Base-by-base conservation (phyloP, 371 early-diverging fungal genomes). In the Amoeboaphelidium protococcarum region DNA sequence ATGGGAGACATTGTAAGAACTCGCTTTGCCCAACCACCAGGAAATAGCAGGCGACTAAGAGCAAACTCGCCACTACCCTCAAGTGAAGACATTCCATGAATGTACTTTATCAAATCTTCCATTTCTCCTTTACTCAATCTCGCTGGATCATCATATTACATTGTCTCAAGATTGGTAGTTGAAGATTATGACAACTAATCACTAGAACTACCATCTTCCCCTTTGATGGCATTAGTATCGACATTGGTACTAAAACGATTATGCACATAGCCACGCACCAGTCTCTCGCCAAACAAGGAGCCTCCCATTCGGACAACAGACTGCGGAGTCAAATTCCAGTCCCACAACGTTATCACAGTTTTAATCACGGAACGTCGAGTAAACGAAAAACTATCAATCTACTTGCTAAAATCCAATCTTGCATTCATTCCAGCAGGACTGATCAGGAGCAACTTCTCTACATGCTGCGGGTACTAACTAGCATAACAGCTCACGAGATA, bases 401-500 rank as follows among this genome's bases (percentile, higher is more conserved):
- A 31, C 16, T 31, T 16, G 6, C 16, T 16, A 10, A 6, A 10
- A 16, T 16, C 16, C 37, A 31, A 31, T 31, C 16, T 31, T 16
- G 16, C 16, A 31, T 48, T 49, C 23, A 52, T 26, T 25, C 51
- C 71, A 58, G 66, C 78, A 41, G 95, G 95, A 23, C 84, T 84
- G 2, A 82, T 74, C 12, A 94, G 68, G 25, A 90, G 69, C 31
- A 94, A 66, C 52, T 79, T 78, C 48, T 82, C 80, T n/a, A 94
- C 87, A 13, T 73, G 68, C 41, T 78, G 61, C 1, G 90, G 87
- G 53, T 88, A 78, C 53, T 76, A 77, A 23, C 87, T 59, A 1
- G 90, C 80, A 54, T 94, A 94, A 12, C 73, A 69, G 0, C 78
- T 54, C 1, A 79, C 69, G 55, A 94, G 72, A 55, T 90, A 92